Evolutionary conservation across 2,329 filamentous ascomycete genomes (phyloP).

Genomic region (Nemania abortiva): DNA sequence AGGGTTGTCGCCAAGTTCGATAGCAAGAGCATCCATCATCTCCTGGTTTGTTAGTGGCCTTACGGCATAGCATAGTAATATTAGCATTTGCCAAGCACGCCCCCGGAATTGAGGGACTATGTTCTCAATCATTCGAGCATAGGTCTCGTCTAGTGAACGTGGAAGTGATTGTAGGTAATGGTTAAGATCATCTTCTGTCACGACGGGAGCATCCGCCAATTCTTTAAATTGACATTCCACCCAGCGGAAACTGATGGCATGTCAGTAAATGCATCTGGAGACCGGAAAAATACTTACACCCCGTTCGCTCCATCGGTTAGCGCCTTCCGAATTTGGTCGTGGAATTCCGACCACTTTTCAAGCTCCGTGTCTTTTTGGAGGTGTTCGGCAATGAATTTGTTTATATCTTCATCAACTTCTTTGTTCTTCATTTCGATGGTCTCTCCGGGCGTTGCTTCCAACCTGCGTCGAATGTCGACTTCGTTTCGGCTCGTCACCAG

Average conservation of each 20-base stretch:
- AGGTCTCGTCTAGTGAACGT: constrained; percentile 52
- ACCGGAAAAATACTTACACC: constrained; percentile 46
- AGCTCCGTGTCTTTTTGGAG: neutral
- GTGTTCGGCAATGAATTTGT: constrained; percentile 40
- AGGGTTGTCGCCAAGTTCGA: neutral
- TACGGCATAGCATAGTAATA: neutral
- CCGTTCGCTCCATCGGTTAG: constrained; percentile 48
- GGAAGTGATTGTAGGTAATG: constrained; percentile 52
- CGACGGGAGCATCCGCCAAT: constrained; percentile 40
- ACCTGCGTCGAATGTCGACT: constrained; percentile 47
- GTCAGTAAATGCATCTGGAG: neutral
- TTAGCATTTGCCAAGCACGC: neutral
- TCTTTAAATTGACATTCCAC: constrained; percentile 52
- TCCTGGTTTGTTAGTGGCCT: neutral
- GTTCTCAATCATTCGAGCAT: constrained; percentile 50
- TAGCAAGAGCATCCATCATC: neutral
- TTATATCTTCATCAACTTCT: constrained; percentile 47
- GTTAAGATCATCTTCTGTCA: constrained; percentile 40
- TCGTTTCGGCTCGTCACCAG: constrained; percentile 53
- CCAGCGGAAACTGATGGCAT: constrained; percentile 51
- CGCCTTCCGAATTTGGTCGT: constrained; percentile 46
- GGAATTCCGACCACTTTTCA: constrained; percentile 44
- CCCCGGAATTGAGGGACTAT: neutral
- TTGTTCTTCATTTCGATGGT: constrained; percentile 40
- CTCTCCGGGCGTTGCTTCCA: constrained; percentile 37